These are phyloP conservation scores for Chlamydomonas eustigma DNA, from an alignment of 139 green algal genomes.

Conservation along the genomic window DNA sequence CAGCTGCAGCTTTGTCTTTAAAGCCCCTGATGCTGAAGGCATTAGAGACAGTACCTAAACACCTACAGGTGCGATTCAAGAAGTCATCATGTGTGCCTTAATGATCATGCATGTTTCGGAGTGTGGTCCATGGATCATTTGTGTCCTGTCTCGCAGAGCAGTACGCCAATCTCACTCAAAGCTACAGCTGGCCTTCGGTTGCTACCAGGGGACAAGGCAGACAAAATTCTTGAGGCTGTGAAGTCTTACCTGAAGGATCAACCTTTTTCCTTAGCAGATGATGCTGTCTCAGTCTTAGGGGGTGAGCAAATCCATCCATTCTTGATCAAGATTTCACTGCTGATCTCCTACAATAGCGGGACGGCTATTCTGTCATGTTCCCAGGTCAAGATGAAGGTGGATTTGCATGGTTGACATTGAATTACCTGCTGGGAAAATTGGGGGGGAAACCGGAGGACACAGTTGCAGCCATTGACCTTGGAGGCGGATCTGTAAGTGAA, in stretches of 20 bases:
- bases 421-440: conserved; percentile 92
- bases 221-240: conserved; percentile 84
- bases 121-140: no score
- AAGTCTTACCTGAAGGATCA: conserved; percentile 45
- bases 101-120: no score
- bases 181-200: conserved; percentile 94
- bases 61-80: conserved; percentile 43
- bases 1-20: conserved; percentile 70
- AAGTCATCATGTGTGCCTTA: no score
- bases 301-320: conserved; percentile 32
- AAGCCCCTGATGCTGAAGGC: conserved; percentile 78
- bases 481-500: conserved; percentile 73
- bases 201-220: conserved; percentile 77
- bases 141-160: no score
- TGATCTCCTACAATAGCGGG: no score
- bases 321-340: no score
- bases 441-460: conserved; percentile 56
- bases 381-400: conserved; percentile 84
- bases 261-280: conserved; percentile 61
- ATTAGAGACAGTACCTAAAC: conserved; percentile 70
- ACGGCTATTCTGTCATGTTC: background rate
- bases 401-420: conserved; percentile 97
- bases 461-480: conserved; percentile 88
- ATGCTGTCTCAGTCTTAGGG: conserved; percentile 65
- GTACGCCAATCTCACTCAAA: conserved; percentile 77